Conservation (phyloP, 2,329 filamentous ascomycete genomes). For the Ustulina deusta region DNA sequence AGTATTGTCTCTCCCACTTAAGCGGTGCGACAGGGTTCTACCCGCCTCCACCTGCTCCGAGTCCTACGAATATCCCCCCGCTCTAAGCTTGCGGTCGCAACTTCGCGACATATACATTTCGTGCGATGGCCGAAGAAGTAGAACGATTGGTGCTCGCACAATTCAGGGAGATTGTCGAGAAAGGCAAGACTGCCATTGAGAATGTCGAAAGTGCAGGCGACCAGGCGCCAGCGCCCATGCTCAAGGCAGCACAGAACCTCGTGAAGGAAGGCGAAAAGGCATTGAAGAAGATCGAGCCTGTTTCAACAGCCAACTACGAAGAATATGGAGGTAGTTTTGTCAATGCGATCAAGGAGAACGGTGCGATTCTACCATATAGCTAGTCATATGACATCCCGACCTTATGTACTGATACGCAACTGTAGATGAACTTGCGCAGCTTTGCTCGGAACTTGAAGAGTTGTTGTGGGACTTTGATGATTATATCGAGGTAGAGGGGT, state of each 20-base stretch:
- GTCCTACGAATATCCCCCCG: constrained; percentile 7
- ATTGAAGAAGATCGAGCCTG: constrained; percentile 63
- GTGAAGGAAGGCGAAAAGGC: constrained; percentile 63
- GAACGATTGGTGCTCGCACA: constrained; percentile 61
- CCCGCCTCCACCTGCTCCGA: constrained; percentile 12
- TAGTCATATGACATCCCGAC: constrained; percentile 6
- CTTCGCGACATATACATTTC: background rate
- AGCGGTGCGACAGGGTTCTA: constrained; percentile 26
- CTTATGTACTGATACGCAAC: constrained; percentile 26
- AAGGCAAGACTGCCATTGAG: constrained; percentile 60
- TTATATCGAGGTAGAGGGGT: constrained; percentile 61
- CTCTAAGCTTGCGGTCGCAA: constrained; percentile 10
- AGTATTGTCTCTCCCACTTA: constrained; percentile 12
- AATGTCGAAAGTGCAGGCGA: constrained; percentile 59
- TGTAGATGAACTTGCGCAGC: constrained; percentile 63
- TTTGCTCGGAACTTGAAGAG: constrained; percentile 61
- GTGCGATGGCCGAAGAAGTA: constrained; percentile 51
- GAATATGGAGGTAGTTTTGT: constrained; percentile 64
- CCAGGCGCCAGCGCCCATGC: constrained; percentile 57
- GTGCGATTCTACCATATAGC: constrained; percentile 52
- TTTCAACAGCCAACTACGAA: constrained; percentile 61
- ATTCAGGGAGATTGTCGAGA: constrained; percentile 66
- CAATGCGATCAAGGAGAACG: constrained; percentile 65
- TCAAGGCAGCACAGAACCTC: constrained; percentile 61
- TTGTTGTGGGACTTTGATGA: constrained; percentile 70